phyloP scores from a whole-genome alignment of 129 eudicot genomes.

The Flaveria sonorensis region DNA sequence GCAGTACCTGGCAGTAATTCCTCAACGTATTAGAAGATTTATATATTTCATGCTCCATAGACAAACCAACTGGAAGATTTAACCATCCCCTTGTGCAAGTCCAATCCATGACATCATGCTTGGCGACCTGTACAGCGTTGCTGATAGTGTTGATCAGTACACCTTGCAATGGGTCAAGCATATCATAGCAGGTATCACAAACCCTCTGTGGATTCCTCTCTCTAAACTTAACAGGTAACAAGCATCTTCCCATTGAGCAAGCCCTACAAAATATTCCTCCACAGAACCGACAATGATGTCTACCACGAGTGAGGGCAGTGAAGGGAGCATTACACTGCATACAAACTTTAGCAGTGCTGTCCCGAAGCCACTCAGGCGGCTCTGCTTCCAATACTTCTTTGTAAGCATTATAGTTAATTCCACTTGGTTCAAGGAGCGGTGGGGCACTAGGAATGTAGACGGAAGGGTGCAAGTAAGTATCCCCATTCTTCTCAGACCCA shows the following conservation, averaged over 20 bases:
- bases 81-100: conserved; percentile 95
- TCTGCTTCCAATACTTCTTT: conserved; percentile 90
- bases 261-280: conserved; percentile 90
- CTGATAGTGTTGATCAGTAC: conserved; percentile 89
- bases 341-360: conserved; percentile 71
- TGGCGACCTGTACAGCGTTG: conserved; percentile 92
- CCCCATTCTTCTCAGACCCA: conserved; percentile 81
- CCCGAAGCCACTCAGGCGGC: conserved; percentile 99
- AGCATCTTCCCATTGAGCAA: conserved; percentile 93
- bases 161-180: conserved; percentile 93
- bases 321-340: conserved; percentile 95
- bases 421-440: conserved; percentile 71
- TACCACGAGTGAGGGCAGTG: conserved; percentile 93
- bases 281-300: conserved; percentile 99
- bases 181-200: conserved; percentile 93
- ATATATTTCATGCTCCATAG: conserved; percentile 97
- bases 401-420: conserved; percentile 58
- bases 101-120: conserved; percentile 99
- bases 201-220: conserved; percentile 99
- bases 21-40: conserved; percentile 76
- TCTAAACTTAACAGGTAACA: conserved; percentile 86
- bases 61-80: conserved; percentile 90
- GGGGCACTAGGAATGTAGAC: conserved; percentile 97
- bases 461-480: conserved; percentile 71
- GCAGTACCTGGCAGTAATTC: conserved; percentile 65